Percentiles rank a stretch among this genome's conserved stretches.
phyloP scores from a whole-genome alignment of 176 grass and related monocot species.

The Carex cristatella region DNA sequence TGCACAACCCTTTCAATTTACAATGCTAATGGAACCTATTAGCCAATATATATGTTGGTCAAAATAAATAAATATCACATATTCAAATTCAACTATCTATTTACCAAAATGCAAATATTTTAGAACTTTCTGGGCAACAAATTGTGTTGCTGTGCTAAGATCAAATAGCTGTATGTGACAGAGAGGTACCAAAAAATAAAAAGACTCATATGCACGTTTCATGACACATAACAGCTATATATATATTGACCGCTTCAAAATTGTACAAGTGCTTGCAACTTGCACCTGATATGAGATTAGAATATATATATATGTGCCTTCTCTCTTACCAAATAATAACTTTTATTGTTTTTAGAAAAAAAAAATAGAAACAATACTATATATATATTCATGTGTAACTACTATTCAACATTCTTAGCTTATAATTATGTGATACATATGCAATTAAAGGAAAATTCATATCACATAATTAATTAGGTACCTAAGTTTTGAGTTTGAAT shows the following conservation, averaged over 20 bases:
- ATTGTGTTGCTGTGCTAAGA: not conserved
- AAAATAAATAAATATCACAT: not conserved
- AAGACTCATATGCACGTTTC: not conserved
- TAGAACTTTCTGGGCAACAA: not conserved
- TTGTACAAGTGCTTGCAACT: not conserved
- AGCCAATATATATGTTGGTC: not conserved
- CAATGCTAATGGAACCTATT: not conserved
- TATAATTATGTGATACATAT: not conserved
- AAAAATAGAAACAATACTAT: not conserved
- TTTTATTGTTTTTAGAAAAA: too few species aligned
- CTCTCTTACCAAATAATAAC: not conserved
- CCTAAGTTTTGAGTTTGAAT: too few species aligned
- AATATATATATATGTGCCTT: not conserved
- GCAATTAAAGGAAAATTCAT: too few species aligned
- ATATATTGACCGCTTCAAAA: not conserved
- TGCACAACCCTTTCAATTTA: not conserved
- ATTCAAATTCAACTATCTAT: not conserved
- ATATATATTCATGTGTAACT: not conserved
- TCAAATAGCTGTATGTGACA: not conserved
- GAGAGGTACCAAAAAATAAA: not conserved
- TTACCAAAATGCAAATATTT: not conserved
- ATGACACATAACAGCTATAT: not conserved
- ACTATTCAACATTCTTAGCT: not conserved
- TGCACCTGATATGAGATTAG: not conserved
- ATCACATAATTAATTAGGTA: too few species aligned